A percentile compares a stretch with the other conserved stretches of the same genome.
Conservation (phyloP, 1,284 basidiomycete species). For the Kwoniella shivajii region DNA sequence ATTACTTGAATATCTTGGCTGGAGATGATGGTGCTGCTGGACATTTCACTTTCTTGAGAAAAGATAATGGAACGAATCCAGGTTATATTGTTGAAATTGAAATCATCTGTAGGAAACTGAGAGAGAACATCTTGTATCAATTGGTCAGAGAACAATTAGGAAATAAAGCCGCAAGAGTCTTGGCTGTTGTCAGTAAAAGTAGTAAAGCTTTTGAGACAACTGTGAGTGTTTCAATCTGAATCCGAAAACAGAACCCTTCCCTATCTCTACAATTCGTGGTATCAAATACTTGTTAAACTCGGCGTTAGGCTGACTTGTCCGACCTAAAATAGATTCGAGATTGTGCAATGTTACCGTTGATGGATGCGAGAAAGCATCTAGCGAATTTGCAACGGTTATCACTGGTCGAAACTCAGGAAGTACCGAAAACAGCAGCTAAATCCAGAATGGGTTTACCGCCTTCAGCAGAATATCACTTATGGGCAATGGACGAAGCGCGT, state of each 20-base stretch:
- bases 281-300: neutral
- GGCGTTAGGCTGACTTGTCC: too few relatives aligned
- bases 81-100: constrained; percentile 76
- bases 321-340: constrained; percentile 75
- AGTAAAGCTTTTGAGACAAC: constrained; percentile 98
- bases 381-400: constrained; percentile 76
- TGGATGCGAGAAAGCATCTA: constrained; percentile 80
- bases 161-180: constrained; percentile 78
- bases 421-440: constrained; percentile 82
- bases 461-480: constrained; percentile 59
- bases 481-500: constrained; percentile 83
- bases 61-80: constrained; percentile 57
- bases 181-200: constrained; percentile 77
- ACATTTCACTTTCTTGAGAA: constrained; percentile 61
- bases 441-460: constrained; percentile 60
- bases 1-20: constrained; percentile 41
- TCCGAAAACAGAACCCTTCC: too few relatives aligned
- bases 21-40: constrained; percentile 38
- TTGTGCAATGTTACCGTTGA: constrained; percentile 85
- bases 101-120: constrained; percentile 69
- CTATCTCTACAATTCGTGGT: neutral
- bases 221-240: constrained; percentile 59
- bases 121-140: constrained; percentile 73
- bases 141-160: constrained; percentile 83
- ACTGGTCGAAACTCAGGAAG: constrained; percentile 84